Evolutionary conservation across 345 rosid genomes (phyloP).

Genomic region (Pistacia integerrima): DNA sequence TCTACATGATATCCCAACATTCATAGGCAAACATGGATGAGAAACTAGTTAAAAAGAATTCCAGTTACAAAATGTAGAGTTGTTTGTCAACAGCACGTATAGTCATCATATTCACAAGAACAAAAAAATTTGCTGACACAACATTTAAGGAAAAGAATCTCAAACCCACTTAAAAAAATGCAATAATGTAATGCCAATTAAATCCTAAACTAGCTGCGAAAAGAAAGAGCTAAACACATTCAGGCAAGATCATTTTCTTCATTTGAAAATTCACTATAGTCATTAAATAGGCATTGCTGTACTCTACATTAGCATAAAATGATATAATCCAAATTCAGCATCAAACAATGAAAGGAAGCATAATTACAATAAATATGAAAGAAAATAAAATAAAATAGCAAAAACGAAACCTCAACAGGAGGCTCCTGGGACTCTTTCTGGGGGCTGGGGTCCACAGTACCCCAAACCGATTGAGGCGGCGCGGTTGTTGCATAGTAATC

Average conservation of each 20-base stretch:
- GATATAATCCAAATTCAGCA: not conserved
- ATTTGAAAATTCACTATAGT: not conserved
- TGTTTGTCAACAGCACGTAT: not conserved
- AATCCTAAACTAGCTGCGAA: not conserved
- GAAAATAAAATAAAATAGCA: not conserved
- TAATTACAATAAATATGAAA: too few relatives aligned
- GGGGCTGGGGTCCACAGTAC: conserved; percentile 3
- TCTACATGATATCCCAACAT: not conserved
- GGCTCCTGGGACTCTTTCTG: conserved; percentile 29
- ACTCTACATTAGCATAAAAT: not conserved
- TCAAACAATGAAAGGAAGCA: not conserved
- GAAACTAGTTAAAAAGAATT: not conserved
- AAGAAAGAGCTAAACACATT: not conserved
- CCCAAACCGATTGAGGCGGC: conserved; percentile 34
- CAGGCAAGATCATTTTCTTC: not conserved
- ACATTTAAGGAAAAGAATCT: not conserved
- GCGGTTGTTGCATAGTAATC: conserved; percentile 45
- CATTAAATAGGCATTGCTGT: not conserved
- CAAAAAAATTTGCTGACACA: not conserved
- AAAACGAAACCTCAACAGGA: conserved; percentile 24
- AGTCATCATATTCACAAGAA: not conserved
- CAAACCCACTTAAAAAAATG: not conserved
- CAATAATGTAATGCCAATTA: not conserved
- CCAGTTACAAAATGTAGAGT: not conserved
- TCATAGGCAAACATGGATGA: not conserved